Conservation (phyloP, 768 basidiomycete genomes). For the Postia placenta region DNA sequence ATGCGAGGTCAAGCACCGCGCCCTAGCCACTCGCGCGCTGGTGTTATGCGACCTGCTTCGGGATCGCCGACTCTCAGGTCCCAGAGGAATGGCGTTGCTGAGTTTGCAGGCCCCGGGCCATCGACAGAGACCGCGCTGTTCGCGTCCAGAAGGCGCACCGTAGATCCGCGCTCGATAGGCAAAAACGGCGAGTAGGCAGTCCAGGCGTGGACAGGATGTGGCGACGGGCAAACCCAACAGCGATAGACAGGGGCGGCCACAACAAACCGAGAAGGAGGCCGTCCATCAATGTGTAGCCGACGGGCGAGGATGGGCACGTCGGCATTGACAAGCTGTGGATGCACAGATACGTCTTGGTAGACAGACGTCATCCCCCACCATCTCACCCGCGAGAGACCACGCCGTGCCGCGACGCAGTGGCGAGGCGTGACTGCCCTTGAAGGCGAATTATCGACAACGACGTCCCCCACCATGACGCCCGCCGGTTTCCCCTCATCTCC, state of each 20-base stretch:
- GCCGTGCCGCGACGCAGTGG: slow-evolving; percentile 59
- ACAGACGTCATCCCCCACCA: slow-evolving; percentile 39
- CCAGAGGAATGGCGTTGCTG: slow-evolving; percentile 80
- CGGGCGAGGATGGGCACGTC: slow-evolving; percentile 39
- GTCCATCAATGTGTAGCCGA: slow-evolving; percentile 27
- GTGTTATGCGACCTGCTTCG: slow-evolving; percentile 81
- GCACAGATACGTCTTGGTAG: slow-evolving; percentile 40
- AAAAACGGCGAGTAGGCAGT: slow-evolving; percentile 38
- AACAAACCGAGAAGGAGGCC: slow-evolving; percentile 32
- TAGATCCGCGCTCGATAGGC: slow-evolving; percentile 23
- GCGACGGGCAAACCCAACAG: slow-evolving; percentile 28
- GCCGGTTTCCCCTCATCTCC: slow-evolving; percentile 20
- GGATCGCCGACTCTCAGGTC: slow-evolving; percentile 48
- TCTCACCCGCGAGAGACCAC: slow-evolving; percentile 42
- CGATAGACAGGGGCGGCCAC: slow-evolving; percentile 31
- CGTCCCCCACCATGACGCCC: slow-evolving; percentile 28
- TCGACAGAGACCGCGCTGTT: slow-evolving; percentile 44
- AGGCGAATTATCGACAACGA: slow-evolving; percentile 9
- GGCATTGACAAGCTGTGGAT: slow-evolving; percentile 43
- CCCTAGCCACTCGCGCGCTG: slow-evolving; percentile 77
- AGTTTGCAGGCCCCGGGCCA: slow-evolving; percentile 47
- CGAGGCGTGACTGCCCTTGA: slow-evolving; percentile 57
- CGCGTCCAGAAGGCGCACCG: slow-evolving; percentile 37
- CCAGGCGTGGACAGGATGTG: slow-evolving; percentile 32
- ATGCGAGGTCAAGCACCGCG: too few species aligned